These are phyloP conservation scores for Botrytis porri DNA, from an alignment of 2,329 filamentous ascomycete species.

Conservation along the genomic window DNA sequence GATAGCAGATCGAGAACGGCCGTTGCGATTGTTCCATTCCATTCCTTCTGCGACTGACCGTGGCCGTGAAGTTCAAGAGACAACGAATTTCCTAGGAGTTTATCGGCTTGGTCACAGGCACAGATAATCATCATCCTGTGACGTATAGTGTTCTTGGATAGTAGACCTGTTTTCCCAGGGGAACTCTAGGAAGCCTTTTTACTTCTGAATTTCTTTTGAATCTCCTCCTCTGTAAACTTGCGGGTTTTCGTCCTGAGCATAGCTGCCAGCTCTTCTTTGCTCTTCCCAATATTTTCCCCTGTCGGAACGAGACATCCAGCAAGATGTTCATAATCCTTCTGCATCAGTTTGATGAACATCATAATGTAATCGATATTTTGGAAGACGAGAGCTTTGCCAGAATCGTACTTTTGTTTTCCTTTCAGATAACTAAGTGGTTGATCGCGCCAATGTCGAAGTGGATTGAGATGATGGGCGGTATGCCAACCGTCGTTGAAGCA, in stretches of 20 bases:
- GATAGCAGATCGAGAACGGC: no score
- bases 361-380: constrained; percentile 79
- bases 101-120: background rate
- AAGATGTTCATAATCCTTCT: constrained; percentile 68
- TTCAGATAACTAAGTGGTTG: constrained; percentile 72
- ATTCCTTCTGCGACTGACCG: background rate
- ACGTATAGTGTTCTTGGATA: background rate
- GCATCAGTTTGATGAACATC: constrained; percentile 65
- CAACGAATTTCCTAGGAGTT: background rate
- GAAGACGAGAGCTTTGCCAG: constrained; percentile 70
- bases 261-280: constrained; percentile 57
- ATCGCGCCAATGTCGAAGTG: constrained; percentile 75
- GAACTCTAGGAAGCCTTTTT: constrained; percentile 4
- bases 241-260: constrained; percentile 65
- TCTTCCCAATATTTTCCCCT: constrained; percentile 66
- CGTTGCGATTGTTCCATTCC: background rate
- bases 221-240: constrained; percentile 63
- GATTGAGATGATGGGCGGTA: constrained; percentile 77
- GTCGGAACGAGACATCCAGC: constrained; percentile 72
- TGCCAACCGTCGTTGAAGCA: constrained; percentile 84
- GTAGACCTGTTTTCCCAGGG: background rate
- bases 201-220: constrained; percentile 49
- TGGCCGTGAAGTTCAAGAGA: background rate
- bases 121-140: background rate
- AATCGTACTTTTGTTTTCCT: constrained; percentile 63